Conservation (phyloP, 225 moss, liverwort and hornwort genomes). For the Rhytidiadelphus loreus region DNA sequence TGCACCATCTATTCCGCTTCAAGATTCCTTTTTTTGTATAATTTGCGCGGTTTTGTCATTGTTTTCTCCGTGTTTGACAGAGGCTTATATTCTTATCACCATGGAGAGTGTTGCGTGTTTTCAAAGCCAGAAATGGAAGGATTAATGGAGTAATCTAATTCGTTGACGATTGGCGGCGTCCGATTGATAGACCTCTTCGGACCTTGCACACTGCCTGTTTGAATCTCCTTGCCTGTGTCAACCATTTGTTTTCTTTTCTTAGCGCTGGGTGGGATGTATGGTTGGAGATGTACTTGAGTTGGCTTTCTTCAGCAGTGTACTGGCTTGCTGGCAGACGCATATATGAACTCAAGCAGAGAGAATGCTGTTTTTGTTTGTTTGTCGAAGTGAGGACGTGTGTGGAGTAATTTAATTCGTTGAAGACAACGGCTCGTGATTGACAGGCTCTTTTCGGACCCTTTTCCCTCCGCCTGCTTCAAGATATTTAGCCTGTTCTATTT, state of each 20-base stretch:
- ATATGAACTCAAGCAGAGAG: too few species aligned
- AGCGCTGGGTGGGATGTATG: not conserved
- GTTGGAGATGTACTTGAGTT: too few species aligned
- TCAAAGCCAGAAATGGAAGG: too few species aligned
- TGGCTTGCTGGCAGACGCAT: not conserved
- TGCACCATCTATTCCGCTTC: not conserved
- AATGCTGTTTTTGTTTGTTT: not conserved
- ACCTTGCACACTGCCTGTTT: not conserved
- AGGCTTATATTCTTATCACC: not conserved
- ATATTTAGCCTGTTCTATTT: not conserved
- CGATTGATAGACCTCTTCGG: too few species aligned
- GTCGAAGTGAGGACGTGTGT: too few species aligned
- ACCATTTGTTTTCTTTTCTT: not conserved
- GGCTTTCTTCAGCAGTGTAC: too few species aligned
- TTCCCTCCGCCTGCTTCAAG: not conserved
- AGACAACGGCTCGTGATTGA: not conserved
- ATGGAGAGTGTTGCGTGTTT: too few species aligned
- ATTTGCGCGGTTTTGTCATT: too few species aligned
- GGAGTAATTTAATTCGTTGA: not conserved
- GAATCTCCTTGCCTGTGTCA: not conserved
- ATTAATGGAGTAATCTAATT: too few species aligned
- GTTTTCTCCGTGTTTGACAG: too few species aligned
- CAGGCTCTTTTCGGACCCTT: not conserved
- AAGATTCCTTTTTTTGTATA: not conserved
- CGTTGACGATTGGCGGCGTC: too few species aligned